Conservation (phyloP, 2,329 filamentous ascomycete genomes). For the Fonsecaea multimorphosa region DNA sequence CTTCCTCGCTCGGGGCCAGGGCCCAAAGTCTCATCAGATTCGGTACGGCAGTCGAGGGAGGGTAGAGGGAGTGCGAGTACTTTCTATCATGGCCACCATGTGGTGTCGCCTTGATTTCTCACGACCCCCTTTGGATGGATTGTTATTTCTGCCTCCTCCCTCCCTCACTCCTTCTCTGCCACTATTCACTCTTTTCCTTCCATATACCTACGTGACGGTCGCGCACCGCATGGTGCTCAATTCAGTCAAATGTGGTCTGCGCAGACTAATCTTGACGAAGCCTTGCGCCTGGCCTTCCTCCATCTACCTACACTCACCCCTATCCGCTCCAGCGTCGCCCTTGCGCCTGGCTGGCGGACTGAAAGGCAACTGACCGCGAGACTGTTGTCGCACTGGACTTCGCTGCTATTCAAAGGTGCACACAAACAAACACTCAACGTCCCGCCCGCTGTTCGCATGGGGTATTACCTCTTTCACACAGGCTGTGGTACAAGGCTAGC, state of each 20-base stretch:
- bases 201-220: conserved; percentile 1
- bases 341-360: neutral
- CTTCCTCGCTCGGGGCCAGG: conserved; percentile 8
- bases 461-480: neutral
- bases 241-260: neutral
- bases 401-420: neutral
- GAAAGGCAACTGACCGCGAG: neutral
- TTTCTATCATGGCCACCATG: conserved; percentile 15
- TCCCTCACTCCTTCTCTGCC: neutral
- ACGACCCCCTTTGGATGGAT: neutral
- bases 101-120: conserved; percentile 1
- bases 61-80: conserved; percentile 13
- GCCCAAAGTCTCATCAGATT: conserved; percentile 15
- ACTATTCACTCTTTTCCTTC: neutral
- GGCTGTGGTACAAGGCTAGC: neutral
- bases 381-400: neutral
- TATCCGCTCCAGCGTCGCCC: neutral
- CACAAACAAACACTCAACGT: neutral
- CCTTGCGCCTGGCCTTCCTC: neutral
- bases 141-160: neutral
- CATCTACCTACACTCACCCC: neutral
- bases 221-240: neutral
- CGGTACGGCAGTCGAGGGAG: conserved; percentile 6
- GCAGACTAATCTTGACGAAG: neutral
- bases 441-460: neutral